Base-by-base conservation (phyloP, 169 alveolate species). In the Cyclospora cayetanensis region DNA sequence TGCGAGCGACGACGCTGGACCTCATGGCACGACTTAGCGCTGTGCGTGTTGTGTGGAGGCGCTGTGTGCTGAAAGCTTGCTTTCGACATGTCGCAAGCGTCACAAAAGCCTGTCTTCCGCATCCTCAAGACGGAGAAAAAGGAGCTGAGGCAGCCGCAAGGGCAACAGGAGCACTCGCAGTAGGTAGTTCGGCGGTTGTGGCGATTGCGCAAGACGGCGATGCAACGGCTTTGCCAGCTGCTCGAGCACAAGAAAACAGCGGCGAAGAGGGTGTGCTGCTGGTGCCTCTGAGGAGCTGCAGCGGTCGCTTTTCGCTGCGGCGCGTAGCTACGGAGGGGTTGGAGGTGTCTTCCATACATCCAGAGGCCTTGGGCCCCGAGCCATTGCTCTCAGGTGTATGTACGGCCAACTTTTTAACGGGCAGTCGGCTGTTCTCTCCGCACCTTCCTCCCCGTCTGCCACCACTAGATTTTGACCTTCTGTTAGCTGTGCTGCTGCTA, bases 361-460 rank as follows among this genome's bases (percentile, higher is more conserved):
- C 82, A 22, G 82, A 70, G 82, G 82, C 82, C 12, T 42, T 70
- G 53, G 82, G 82, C 5, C 82, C 82, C 20, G 82, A 35, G 4
- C 52, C 82, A 2, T 9, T 35, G 4, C 22, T 70, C 20, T 70
- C 53, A 7, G 82, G 82, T 70, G 82, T 34, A 27, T 70, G 52
- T 35, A 12, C 53, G 22, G 82, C 53, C 12, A 70, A 70, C 39
- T 22, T 50, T 2, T 27, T 70, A 1, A 27, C 50, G 39, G 82
- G 52, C 4, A 70, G 82, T 18, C 91, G 91, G 9, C 91, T 83
- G 25, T 66, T 55, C 29, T 65, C 68, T 66, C 82, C 63, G 22
- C 35, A 66, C 37, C 77, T 83, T 11, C 91, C 91, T 31, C 41
- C 29, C 25, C 25, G 46, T 1, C 91, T 85, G 41, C 91, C 91